Evolutionary conservation across 257 asterid genomes (phyloP), one percentile per base, ranked within the genome.

Genomic region (Linderniella brevidens): DNA sequence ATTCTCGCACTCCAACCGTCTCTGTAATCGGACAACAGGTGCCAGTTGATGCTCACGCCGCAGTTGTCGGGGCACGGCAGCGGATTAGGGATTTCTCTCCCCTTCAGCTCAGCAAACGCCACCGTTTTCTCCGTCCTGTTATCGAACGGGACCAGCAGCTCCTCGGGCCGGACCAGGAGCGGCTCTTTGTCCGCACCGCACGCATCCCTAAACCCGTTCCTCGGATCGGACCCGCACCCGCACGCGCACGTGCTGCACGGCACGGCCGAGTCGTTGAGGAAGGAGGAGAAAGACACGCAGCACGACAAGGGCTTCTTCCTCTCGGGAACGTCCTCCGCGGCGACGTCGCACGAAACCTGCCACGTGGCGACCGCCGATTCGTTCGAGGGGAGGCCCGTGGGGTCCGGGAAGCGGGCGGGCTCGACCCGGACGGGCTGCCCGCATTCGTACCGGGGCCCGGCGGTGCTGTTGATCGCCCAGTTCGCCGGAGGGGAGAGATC

Each of bases 41-140:
- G 92, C 94, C 94, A 78, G 58, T 82, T 78, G 8, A 82, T 46
- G 69, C 78, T 82, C 11, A 82, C 75, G 1, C 80, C 85, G 38
- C 94, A 82, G 17, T 79, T 76, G 17, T 79, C 82, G 0, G 87
- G 82, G 37, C 94, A 82, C 1, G 92, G 94, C 57, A 63, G 40
- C 6, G 67, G 76, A 0, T 35, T 20, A 0, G 84, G 87, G 0
- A 82, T 39, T 5, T 16, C 46, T 0, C 9, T 25, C 39, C 64
- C 59, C 8, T 74, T 67, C 25, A 82, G 10, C 10, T 29, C 49
- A 5, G 78, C 73, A 77, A 82, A 79, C 0, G 47, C 64, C 39
- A 55, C 45, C 0, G 93, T 80, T 47, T 63, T 70, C 0, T 41
- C 41, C 0, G 73, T 55, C 18, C 92, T 52, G 59, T 76, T 62